These are phyloP conservation scores for Nakazawaea wyomingensis DNA, from an alignment of 805 yeast genomes.

Conservation along the genomic window DNA sequence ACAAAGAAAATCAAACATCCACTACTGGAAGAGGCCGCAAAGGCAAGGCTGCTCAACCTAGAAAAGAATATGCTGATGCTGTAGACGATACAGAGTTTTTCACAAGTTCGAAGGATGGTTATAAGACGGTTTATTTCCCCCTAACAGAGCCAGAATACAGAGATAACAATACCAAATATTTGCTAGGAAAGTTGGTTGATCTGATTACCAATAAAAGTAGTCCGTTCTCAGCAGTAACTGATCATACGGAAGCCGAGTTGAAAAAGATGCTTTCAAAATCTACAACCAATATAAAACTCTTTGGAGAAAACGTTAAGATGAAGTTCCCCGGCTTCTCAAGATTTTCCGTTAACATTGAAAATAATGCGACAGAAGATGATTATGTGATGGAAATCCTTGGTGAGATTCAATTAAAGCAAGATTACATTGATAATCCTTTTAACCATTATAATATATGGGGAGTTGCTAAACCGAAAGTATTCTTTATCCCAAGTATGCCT, in stretches of 20 bases:
- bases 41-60: neutral
- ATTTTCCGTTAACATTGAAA: slow-evolving; percentile 51
- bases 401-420: slow-evolving; percentile 59
- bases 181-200: slow-evolving; percentile 20
- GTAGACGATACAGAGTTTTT: slow-evolving; percentile 10
- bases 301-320: slow-evolving; percentile 49
- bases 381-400: slow-evolving; percentile 65
- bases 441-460: slow-evolving; percentile 80
- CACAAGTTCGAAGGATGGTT: slow-evolving; percentile 7
- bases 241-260: slow-evolving; percentile 22
- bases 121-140: slow-evolving; percentile 12
- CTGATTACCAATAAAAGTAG: neutral
- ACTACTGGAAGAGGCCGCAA: slow-evolving; percentile 1
- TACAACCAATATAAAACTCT: slow-evolving; percentile 40
- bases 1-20: slow-evolving; percentile 5
- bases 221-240: slow-evolving; percentile 16
- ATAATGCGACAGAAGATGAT: slow-evolving; percentile 38
- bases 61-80: slow-evolving; percentile 7
- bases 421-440: slow-evolving; percentile 56
- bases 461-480: slow-evolving; percentile 55
- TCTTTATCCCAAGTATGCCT: slow-evolving; percentile 53
- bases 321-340: slow-evolving; percentile 63
- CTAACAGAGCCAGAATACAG: slow-evolving; percentile 18
- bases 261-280: slow-evolving; percentile 18
- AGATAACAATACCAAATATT: slow-evolving; percentile 18